phyloP scores from a whole-genome alignment of 805 yeast species.

The Teunomyces funiuensis region DNA sequence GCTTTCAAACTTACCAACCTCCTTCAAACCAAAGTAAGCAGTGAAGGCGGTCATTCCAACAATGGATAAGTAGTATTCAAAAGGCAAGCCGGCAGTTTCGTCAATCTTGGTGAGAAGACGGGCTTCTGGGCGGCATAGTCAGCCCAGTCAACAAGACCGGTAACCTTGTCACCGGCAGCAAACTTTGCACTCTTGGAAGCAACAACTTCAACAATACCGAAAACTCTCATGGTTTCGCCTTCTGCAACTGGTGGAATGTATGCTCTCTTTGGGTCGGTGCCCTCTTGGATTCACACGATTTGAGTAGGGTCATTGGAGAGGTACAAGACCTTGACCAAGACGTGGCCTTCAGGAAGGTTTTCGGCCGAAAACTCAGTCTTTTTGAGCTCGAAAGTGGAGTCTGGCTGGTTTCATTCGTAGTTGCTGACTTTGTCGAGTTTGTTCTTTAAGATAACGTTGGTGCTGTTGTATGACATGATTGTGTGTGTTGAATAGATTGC shows the following conservation, averaged over 20 bases:
- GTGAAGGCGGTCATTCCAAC: constrained; percentile 61
- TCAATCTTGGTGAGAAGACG: constrained; percentile 26
- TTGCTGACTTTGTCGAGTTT: constrained; percentile 17
- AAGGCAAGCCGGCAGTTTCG: constrained; percentile 19
- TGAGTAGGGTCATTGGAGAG: constrained; percentile 39
- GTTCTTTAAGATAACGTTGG: constrained; percentile 16
- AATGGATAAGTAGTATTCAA: constrained; percentile 12
- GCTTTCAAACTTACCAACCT: constrained; percentile 43
- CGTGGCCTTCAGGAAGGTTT: constrained; percentile 22
- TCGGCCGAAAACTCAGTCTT: constrained; percentile 8
- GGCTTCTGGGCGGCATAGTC: constrained; percentile 35
- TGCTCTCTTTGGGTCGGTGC: constrained; percentile 16
- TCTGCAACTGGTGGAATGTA: constrained; percentile 40
- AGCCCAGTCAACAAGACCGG: constrained; percentile 46
- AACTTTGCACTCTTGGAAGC: constrained; percentile 43
- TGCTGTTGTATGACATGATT: background rate
- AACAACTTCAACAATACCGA: constrained; percentile 51
- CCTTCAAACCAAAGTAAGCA: constrained; percentile 55
- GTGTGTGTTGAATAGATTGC: background rate
- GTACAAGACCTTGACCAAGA: constrained; percentile 26
- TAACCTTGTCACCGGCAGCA: constrained; percentile 44
- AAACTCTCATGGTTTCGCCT: constrained; percentile 45
- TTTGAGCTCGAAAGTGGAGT: constrained; percentile 30
- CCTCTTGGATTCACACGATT: constrained; percentile 35
- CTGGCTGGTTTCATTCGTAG: constrained; percentile 16